A percentile compares a stretch with the other conserved stretches of the same genome.
phyloP scores from a whole-genome alignment of 2,329 filamentous ascomycete genomes.

The Rhexocercosporidium sp. region DNA sequence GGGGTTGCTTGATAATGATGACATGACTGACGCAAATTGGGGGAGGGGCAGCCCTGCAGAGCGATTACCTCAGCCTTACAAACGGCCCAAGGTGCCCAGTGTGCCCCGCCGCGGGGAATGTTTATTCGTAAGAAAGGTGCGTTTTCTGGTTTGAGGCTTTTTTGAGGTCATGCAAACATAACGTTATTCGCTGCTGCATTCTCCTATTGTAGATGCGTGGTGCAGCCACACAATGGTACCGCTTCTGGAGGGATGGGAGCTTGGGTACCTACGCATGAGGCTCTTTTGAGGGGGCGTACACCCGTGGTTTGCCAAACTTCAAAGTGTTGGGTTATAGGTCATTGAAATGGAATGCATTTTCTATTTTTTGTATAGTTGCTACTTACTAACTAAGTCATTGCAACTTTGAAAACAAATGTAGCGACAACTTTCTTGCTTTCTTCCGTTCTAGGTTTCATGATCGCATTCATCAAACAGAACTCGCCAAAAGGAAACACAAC shows the following conservation, averaged over 20 bases:
- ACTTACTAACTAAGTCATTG: neutral
- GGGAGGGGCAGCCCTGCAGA: constrained; percentile 3
- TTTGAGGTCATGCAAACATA: too few relatives aligned
- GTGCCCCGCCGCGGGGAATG: neutral
- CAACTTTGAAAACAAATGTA: constrained; percentile 20
- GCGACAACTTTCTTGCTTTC: neutral
- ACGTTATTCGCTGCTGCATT: neutral
- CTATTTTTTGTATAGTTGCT: constrained; percentile 16
- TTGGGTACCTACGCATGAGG: too few relatives aligned
- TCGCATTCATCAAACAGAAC: constrained; percentile 21
- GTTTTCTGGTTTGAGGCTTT: neutral
- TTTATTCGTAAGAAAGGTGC: neutral
- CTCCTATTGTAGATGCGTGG: too few relatives aligned
- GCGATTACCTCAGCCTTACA: constrained; percentile 12
- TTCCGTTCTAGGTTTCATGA: constrained; percentile 22
- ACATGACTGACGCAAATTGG: constrained; percentile 15
- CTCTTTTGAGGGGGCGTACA: too few relatives aligned
- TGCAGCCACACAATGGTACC: too few relatives aligned
- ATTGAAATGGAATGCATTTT: constrained; percentile 2
- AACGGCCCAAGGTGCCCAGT: neutral
- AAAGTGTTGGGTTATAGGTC: too few relatives aligned
- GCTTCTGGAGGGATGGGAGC: too few relatives aligned
- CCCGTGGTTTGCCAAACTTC: too few relatives aligned
- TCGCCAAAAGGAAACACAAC: neutral
- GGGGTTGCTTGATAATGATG: constrained; percentile 32